Evolutionary conservation across 805 yeast genomes (phyloP), one percentile per base, ranked within the genome.

Genomic region (Pichia rugopelliculosa): DNA sequence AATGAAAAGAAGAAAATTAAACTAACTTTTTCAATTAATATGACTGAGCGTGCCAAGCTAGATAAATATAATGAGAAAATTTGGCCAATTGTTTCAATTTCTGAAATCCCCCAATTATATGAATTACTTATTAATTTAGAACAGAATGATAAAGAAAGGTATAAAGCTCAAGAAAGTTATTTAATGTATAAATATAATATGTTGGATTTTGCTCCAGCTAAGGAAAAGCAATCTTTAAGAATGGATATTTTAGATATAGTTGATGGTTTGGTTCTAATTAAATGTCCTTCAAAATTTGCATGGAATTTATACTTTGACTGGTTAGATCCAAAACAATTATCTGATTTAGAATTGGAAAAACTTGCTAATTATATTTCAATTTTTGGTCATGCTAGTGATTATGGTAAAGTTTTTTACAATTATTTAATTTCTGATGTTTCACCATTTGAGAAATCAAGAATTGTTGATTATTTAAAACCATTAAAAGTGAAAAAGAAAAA

Each of bases 221-320:
- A 61, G 0, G 52, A 56, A 2, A 80, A 82, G 47, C 59, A 62
- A 15, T 49, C 47, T 2, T 56, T 74, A 24, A 67, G 68, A 10
- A 55, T 56, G 1, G 73, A 75, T 24, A 65, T 89, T 4, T 67
- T 68, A 39, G 78, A 75, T 10, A 72, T 79, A 74, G 77, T 79
- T 0, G 81, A 79, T 13, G 95, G 84, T 33, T 77, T 90, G 82
- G 78, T 89, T 4, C 66, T 83, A 15, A 77, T 91, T 15, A 75
- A 78, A 36, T 77, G 82, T 21, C 72, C 74, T 1, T 79, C 80
- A 6, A 69, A 76, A 34, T 67, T 75, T 26, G 87, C 89, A 1
- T 90, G 96, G 96, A 71, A 74, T 36, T 58, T 82, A 11, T 79
- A 78, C 57, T 76, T 88, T 48, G 93, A 89, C 53, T 84, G 91